Conservation (phyloP, 2,329 filamentous ascomycete species). For the Penicillium griseofulvum region DNA sequence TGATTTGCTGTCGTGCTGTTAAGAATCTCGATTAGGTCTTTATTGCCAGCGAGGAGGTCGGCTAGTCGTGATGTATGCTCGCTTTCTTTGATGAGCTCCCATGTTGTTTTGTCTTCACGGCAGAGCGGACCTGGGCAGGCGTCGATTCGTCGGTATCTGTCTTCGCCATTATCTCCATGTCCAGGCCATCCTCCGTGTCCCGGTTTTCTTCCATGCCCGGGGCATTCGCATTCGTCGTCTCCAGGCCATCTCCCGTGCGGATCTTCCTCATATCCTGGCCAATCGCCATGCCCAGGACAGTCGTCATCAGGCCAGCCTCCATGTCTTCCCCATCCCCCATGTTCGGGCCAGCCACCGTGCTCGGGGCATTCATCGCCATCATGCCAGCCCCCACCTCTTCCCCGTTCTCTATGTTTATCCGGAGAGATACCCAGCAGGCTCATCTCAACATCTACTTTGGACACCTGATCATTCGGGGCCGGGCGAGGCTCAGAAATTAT, state of each 20-base stretch:
- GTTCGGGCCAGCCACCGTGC: background rate
- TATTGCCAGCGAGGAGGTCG: constrained; percentile 69
- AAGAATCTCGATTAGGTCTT: constrained; percentile 68
- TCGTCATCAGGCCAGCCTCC: background rate
- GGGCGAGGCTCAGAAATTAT: background rate
- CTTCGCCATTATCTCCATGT: background rate
- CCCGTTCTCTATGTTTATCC: background rate
- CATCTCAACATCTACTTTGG: background rate
- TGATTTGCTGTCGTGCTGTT: constrained; percentile 65
- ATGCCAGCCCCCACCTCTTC: background rate
- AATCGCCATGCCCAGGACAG: background rate
- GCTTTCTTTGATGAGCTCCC: constrained; percentile 71
- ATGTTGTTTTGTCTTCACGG: constrained; percentile 67
- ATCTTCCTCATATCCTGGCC: background rate
- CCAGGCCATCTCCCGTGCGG: background rate
- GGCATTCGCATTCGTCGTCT: background rate
- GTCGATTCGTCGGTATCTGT: background rate
- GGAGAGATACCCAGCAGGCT: background rate
- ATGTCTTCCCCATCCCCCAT: background rate
- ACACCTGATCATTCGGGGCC: background rate
- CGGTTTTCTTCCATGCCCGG: background rate
- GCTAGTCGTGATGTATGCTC: constrained; percentile 76
- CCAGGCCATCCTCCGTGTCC: background rate
- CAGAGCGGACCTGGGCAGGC: constrained; percentile 31
- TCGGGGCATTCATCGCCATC: background rate